Conservation (phyloP, 2,329 filamentous ascomycete species). For the Zymoseptoria ardabiliae region DNA sequence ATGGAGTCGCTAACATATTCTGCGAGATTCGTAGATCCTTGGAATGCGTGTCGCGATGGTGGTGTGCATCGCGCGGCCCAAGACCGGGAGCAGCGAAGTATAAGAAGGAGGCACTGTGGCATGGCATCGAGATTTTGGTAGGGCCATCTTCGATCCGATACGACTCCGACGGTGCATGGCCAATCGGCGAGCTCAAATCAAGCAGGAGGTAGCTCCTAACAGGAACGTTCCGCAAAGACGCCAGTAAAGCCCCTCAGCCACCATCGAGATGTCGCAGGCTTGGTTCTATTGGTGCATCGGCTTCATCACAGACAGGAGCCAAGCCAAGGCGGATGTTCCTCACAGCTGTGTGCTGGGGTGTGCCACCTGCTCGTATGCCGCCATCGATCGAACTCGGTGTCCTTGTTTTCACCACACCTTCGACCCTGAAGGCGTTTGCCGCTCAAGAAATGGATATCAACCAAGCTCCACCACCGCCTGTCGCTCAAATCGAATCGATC, state of each 20-base stretch:
- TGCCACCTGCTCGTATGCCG: background rate
- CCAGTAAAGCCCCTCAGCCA: background rate
- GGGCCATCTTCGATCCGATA: background rate
- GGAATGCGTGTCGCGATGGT: background rate
- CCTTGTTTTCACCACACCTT: background rate
- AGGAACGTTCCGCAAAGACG: background rate
- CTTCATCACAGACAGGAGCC: background rate
- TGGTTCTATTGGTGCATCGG: background rate
- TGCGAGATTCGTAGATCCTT: background rate
- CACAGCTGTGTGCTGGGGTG: background rate
- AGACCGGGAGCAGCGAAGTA: background rate
- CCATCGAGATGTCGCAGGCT: background rate
- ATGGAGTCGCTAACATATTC: constrained; percentile 1
- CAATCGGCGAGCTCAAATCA: background rate
- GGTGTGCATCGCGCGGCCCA: background rate
- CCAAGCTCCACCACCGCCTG: background rate
- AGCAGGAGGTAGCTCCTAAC: background rate
- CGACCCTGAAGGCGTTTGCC: background rate
- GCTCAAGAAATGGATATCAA: background rate
- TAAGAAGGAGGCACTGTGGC: background rate
- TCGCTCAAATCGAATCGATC: background rate
- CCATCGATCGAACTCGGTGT: background rate
- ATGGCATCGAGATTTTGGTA: background rate
- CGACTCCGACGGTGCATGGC: background rate
- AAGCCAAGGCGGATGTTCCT: background rate